These are phyloP conservation scores for Aphanomyces astaci DNA, from an alignment of 352 stramenopile genomes.

Conservation along the genomic window DNA sequence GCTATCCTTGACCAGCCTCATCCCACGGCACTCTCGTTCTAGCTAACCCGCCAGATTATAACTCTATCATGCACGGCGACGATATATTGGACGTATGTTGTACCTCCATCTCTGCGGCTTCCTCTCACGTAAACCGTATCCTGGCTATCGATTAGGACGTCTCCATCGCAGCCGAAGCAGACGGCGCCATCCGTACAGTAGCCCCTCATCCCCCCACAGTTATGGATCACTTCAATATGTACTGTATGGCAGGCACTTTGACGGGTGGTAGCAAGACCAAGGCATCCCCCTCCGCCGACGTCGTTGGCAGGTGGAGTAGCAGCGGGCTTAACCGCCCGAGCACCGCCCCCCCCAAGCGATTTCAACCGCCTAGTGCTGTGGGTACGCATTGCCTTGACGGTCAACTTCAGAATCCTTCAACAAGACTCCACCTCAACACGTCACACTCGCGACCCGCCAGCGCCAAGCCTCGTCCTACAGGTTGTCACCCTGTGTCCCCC, in stretches of 20 bases:
- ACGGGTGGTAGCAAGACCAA: not conserved
- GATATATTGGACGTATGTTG: not conserved
- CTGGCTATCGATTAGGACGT: not conserved
- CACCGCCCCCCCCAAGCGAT: not conserved
- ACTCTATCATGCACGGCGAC: not conserved
- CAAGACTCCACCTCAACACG: not conserved
- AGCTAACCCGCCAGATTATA: not conserved
- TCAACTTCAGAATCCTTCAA: not conserved
- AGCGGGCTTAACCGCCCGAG: not conserved
- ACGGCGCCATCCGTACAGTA: not conserved
- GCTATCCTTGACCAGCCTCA: too few relatives aligned
- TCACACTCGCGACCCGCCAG: not conserved
- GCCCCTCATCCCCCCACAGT: too few relatives aligned
- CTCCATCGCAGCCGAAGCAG: not conserved
- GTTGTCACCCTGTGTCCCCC: not conserved
- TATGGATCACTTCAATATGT: too few relatives aligned
- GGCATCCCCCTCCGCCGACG: not conserved
- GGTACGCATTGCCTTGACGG: too few relatives aligned
- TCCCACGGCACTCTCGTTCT: too few relatives aligned
- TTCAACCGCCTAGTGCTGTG: not conserved
- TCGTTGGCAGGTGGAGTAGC: not conserved
- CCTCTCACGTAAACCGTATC: too few relatives aligned
- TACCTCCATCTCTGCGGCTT: not conserved
- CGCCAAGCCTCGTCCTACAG: not conserved
- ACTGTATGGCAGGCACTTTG: not conserved